Base-by-base conservation (phyloP, 345 rosid species). In the Acer saccharum region DNA sequence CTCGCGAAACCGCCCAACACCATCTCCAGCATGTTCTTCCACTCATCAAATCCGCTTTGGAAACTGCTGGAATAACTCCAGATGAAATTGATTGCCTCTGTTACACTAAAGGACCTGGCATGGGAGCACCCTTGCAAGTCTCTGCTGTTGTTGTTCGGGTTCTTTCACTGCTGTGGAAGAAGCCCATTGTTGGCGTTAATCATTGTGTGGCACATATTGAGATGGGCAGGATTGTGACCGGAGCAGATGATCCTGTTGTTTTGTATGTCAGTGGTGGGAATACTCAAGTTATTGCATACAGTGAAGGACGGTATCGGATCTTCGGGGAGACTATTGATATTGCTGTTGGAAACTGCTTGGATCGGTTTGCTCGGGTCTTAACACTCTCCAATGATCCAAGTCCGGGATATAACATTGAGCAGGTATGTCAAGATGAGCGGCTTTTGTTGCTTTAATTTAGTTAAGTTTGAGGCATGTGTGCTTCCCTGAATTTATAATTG, bases 181-280 rank as follows among this genome's bases (percentile, higher is more conserved):
- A 91, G 79, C 96, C 98, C 0, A 83, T 94, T 82, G 93, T 93
- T 55, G 98, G 88, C 0, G 98, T 94, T 69, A 97, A 97, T 78
- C 99, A 97, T 57, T 97, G 99, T 35, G 99, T 97, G 69, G 99
- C 98, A 0, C 99, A 96, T 77, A 94, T 94, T 68, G 99, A 97
- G 88, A 97, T 97, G 98, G 98, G 98, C 39, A 86, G 98, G 86
- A 84, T 97, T 52, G 98, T 96, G 61, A 96, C 98, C 8, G 97
- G 97, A 61, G 97, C 98, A 0, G 89, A 81, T 83, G 99, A 93
- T 67, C 99, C 98, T 18, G 97, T 94, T 74, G 98, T 94, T 35
- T 62, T 97, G 86, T 97, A 97, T 83, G 99, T 93, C 18, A 97
- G 99, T 50, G 99, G 99, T 63, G 98, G 99, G 65, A 97, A 97